Evolutionary conservation across 352 stramenopile species (phyloP), one percentile per base, ranked within the genome.

Genomic region (Paralagenidium karlingii): DNA sequence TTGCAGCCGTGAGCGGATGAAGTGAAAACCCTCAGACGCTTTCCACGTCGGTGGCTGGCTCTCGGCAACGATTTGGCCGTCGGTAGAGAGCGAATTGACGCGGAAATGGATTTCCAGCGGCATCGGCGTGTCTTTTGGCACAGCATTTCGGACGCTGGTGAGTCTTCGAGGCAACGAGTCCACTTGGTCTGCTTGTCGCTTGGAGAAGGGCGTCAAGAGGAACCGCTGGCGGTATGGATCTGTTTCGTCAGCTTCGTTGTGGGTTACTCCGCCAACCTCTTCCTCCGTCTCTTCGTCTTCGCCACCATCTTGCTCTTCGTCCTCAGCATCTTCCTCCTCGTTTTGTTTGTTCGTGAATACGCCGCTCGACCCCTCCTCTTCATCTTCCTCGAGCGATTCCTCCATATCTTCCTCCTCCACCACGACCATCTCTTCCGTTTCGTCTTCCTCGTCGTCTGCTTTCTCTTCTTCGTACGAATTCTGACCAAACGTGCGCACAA

Each of bases 401-500:
- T 59, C 59, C 41, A 62, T 41, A 12, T 75, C 57, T 1, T 51
- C 57, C 7, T 69, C 50, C 4, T 60, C 62, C 33, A 67, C 58
- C 22, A 70, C 50, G 20, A 61, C 49, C 33, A 64, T 53, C 51
- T 70, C 42, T 50, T 78, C 50, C 19, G 68, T 61, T 28, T 68
- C 38, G 3, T 53, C 54, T 19, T 64, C 53, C 12, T 41, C 36
- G 24, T 24, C 24, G 21, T 36, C 30, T 18, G 24, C 43, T 22
- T 32, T 32, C 3, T 34, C 11, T 62, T 43, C 5, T 58, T 31
- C 38, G 0, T 22, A 8, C 38, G 51, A 31, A 13, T 54, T 38
- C 1, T 50, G 53, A 22, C 76, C 68, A 38, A 85, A 85, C 19
- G 63, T 64, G 30, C 63, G 64, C 24, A 88, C 67, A 55, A 88